Conservation (phyloP, 2,329 filamentous ascomycete species). For the Clonostachys rosea region DNA sequence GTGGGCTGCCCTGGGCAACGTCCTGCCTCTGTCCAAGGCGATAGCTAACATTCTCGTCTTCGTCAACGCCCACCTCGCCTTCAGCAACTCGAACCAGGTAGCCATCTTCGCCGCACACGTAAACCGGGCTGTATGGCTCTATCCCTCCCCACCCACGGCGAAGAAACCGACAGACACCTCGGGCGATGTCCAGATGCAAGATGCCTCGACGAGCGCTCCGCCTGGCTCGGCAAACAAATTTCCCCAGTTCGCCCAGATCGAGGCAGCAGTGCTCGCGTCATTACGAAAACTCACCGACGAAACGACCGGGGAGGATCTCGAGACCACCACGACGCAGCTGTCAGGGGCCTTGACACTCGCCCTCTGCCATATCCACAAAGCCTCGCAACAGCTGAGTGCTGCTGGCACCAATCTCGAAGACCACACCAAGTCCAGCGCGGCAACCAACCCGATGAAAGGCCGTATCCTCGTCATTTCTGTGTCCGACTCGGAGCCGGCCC, state of each 20-base stretch:
- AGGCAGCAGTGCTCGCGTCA: conserved; percentile 72
- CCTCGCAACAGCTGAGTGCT: conserved; percentile 59
- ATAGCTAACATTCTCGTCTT: conserved; percentile 90
- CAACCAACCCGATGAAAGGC: conserved; percentile 23
- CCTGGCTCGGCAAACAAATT: conserved; percentile 74
- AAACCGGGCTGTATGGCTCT: conserved; percentile 84
- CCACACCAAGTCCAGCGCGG: conserved; percentile 22
- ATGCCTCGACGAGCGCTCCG: conserved; percentile 26
- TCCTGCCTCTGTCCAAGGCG: conserved; percentile 76
- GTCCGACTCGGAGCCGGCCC: conserved; percentile 75
- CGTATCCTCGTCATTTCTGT: conserved; percentile 90
- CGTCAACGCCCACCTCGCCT: conserved; percentile 92
- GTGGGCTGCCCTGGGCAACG: conserved; percentile 73
- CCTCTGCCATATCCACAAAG: conserved; percentile 85
- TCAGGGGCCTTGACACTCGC: conserved; percentile 88
- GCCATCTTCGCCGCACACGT: conserved; percentile 87
- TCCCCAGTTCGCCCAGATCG: conserved; percentile 83
- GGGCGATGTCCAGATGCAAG: conserved; percentile 55
- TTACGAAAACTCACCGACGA: conserved; percentile 67
- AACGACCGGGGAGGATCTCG: conserved; percentile 62
- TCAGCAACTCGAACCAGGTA: conserved; percentile 89
- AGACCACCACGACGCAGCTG: conserved; percentile 78
- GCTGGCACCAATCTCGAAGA: conserved; percentile 40
- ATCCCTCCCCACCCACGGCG: conserved; percentile 51
- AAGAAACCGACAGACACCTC: conserved; percentile 19